Percentiles rank a stretch among this genome's conserved stretches.
These are phyloP conservation scores for Volvox carteri DNA, from an alignment of 163 green algal species.

Conservation along the genomic window DNA sequence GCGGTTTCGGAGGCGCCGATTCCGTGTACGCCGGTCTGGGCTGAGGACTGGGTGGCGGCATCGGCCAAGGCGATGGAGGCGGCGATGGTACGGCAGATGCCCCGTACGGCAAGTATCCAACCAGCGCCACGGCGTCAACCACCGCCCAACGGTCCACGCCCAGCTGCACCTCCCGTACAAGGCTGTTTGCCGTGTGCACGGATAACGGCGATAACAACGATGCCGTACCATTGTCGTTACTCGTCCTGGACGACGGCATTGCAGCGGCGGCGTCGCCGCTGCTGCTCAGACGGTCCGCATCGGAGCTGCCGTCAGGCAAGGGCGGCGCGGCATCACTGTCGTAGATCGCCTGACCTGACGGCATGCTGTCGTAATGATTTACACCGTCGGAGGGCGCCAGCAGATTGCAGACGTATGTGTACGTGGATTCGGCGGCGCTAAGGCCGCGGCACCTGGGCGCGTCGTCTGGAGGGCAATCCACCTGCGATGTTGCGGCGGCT, in stretches of 20 bases:
- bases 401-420: conserved; percentile 16
- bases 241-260: no score
- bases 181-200: neutral
- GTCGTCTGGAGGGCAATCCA: neutral
- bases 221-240: no score
- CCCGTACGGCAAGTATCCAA: neutral
- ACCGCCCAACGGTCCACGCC: conserved; percentile 8
- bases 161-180: neutral
- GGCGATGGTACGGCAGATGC: neutral
- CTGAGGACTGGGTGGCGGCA: neutral
- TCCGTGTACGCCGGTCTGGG: neutral
- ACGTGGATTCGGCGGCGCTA: neutral
- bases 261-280: no score
- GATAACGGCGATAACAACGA: no score
- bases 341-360: no score
- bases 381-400: no score
- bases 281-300: no score
- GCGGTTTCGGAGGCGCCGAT: neutral
- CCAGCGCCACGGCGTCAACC: conserved; percentile 4
- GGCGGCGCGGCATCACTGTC: no score
- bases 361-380: no score
- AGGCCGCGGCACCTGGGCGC: neutral
- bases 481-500: no score
- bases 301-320: no score
- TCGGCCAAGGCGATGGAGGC: neutral